Evolutionary conservation across 371 early-diverging fungal genomes (phyloP).

Genomic region (Sporodiniella umbellata): DNA sequence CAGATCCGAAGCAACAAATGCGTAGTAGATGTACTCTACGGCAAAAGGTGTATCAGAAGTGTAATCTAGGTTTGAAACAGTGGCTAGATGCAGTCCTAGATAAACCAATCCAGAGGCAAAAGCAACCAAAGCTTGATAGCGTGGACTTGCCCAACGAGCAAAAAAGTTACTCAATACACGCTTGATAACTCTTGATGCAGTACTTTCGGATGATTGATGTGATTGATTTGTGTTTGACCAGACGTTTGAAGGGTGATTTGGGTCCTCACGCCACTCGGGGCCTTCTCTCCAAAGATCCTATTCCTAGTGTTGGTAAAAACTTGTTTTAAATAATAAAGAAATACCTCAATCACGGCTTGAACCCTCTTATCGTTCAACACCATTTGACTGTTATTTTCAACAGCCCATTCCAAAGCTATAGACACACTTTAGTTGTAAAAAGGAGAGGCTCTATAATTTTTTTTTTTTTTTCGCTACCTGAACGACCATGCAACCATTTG

Average conservation of each 20-base stretch:
- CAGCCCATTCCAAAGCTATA: conserved; percentile 38
- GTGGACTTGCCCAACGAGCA: conserved; percentile 35
- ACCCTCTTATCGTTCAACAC: conserved; percentile 32
- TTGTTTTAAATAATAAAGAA: background rate
- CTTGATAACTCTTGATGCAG: conserved; percentile 8
- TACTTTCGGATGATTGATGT: background rate
- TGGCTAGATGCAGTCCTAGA: conserved; percentile 30
- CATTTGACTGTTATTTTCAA: conserved; percentile 33
- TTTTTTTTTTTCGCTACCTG: conserved; percentile 17
- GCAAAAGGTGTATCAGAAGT: conserved; percentile 14
- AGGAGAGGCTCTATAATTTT: background rate
- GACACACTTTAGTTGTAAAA: background rate
- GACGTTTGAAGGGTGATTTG: conserved; percentile 26
- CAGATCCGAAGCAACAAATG: conserved; percentile 32
- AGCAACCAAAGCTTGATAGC: conserved; percentile 31
- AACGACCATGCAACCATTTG: conserved; percentile 31
- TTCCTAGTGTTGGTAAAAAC: background rate
- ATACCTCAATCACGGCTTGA: conserved; percentile 27
- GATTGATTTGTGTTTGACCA: conserved; percentile 14
- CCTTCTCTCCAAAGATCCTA: conserved; percentile 28
- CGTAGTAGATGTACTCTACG: conserved; percentile 40
- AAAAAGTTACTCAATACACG: conserved; percentile 15
- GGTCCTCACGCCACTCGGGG: conserved; percentile 27
- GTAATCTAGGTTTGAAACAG: conserved; percentile 32
- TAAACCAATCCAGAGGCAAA: conserved; percentile 25